These are phyloP conservation scores for Asterophora lycoperdoides DNA, from an alignment of 768 basidiomycete genomes.

Conservation along the genomic window DNA sequence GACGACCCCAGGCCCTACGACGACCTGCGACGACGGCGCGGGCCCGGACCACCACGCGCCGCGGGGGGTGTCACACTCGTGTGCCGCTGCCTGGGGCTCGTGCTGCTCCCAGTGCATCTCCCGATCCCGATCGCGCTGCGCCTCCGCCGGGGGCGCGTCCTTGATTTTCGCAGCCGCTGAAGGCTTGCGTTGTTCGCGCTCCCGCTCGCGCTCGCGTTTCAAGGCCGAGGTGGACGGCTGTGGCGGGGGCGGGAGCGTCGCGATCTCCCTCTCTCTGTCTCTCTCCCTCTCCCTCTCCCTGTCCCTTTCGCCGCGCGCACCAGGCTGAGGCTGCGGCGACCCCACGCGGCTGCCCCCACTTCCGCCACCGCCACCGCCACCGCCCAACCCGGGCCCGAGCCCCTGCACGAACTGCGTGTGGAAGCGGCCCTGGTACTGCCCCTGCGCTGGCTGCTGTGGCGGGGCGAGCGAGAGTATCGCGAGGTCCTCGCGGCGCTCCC, in stretches of 20 bases:
- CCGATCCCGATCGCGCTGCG: slow-evolving; percentile 10
- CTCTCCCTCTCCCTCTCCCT: slow-evolving; percentile 23
- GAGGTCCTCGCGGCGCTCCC: too few relatives aligned
- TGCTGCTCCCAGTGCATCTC: slow-evolving; percentile 17
- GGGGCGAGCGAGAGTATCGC: too few relatives aligned
- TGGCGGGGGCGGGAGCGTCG: too few relatives aligned
- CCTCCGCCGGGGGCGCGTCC: not conserved
- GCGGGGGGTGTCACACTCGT: too few relatives aligned
- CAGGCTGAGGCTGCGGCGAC: slow-evolving; percentile 11
- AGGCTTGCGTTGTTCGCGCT: not conserved
- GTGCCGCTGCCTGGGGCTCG: not conserved
- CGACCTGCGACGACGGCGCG: not conserved
- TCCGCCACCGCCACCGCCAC: not conserved
- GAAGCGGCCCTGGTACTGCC: slow-evolving; percentile 29
- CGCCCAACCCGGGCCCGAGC: slow-evolving; percentile 8
- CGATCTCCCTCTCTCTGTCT: slow-evolving; percentile 23
- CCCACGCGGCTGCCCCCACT: slow-evolving; percentile 14
- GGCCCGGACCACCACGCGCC: not conserved
- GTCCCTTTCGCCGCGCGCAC: slow-evolving; percentile 13
- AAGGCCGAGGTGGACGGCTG: too few relatives aligned
- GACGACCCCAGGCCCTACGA: not conserved
- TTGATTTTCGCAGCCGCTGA: not conserved
- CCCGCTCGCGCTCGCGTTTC: too few relatives aligned
- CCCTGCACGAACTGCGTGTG: slow-evolving; percentile 25
- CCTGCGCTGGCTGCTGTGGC: slow-evolving; percentile 8